Evolutionary conservation across 805 yeast genomes (phyloP), one percentile per base, ranked within the genome.

Genomic region (Candida insectalens): DNA sequence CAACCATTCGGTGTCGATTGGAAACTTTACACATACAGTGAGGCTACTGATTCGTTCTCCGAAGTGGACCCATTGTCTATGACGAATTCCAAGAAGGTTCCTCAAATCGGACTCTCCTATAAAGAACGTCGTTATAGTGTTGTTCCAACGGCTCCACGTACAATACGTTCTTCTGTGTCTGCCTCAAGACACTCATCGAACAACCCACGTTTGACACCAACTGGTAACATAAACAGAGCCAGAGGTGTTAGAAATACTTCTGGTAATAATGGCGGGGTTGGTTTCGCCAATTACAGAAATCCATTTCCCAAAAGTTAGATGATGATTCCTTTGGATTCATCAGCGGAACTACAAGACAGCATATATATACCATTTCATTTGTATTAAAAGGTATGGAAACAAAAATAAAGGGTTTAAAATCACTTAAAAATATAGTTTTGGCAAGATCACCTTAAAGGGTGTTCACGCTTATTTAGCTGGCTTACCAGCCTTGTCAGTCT

Each of bases 1-100:
- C 84, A 83, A 54, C 96, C 97, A 0, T 89, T 85, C 55, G 97
- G 97, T 2, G 94, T 94, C 2, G 94, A 85, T 40, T 89, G 95
- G 85, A 71, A 81, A 10, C 65, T 88, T 53, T 89, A 79, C 58
- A 95, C 87, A 53, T 89, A 79, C 59, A 81, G 83, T 47, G 96
- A 88, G 45, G 59, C 57, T 3, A 57, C 67, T 27, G 88, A 87
- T 52, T 75, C 84, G 79, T 89, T 89, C 59, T 69, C 62, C 35
- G 74, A 81, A 47, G 78, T 85, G 4, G 71, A 55, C 33, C 51
- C 59, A 9, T 51, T 51, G 18, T 38, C 36, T 30, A 55, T 68
- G 32, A 74, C 68, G 27, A 75, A 71, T 43, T 62, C 62, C 41
- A 71, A 67, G 57, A 80, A 72, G 44, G 74, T 80, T 22, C 70